Conservation (phyloP, 129 eudicot genomes). For the Flaveria linearis region DNA sequence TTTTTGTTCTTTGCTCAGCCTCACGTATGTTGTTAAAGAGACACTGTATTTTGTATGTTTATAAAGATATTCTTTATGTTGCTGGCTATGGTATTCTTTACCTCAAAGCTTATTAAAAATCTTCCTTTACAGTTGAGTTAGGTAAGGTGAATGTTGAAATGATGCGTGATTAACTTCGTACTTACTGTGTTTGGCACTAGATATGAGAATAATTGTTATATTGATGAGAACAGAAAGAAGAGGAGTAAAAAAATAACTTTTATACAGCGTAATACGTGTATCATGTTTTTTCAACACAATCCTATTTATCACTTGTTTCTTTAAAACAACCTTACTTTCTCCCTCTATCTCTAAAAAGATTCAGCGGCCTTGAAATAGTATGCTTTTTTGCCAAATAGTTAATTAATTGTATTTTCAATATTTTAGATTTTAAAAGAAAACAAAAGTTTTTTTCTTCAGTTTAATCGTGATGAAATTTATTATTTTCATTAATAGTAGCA, state of each 20-base stretch:
- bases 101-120: not conserved
- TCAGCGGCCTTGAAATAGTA: not conserved
- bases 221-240: not conserved
- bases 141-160: not conserved
- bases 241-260: not conserved
- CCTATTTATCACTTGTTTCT: not conserved
- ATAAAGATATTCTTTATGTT: not conserved
- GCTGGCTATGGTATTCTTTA: constrained; percentile 12
- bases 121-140: constrained; percentile 3
- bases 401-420: not conserved
- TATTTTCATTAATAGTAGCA: not conserved
- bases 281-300: too few species aligned
- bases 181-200: not conserved
- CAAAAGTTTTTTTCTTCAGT: not conserved
- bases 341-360: not conserved
- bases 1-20: constrained; percentile 4
- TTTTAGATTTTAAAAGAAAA: not conserved
- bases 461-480: not conserved
- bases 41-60: not conserved
- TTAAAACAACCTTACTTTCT: not conserved
- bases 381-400: not conserved
- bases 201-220: not conserved
- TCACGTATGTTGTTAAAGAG: not conserved
- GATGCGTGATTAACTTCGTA: not conserved
- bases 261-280: not conserved